Conservation (phyloP, 2,329 filamentous ascomycete species). For the Trichoderma sp. region DNA sequence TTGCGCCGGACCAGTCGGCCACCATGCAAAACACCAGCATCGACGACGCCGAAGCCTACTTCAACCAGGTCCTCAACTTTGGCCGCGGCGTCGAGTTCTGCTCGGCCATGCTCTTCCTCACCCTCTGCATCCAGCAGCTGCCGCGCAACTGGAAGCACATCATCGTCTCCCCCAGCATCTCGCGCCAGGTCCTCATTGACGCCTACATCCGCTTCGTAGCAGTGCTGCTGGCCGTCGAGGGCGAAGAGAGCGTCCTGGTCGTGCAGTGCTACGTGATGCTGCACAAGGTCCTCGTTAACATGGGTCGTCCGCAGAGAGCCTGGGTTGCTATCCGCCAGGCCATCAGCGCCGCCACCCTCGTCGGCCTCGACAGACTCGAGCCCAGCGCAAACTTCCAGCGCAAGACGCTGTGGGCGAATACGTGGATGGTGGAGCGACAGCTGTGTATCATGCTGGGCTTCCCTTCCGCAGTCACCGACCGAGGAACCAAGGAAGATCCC, state of each 20-base stretch:
- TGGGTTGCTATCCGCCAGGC: slow-evolving; percentile 53
- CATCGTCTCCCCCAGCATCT: slow-evolving; percentile 35
- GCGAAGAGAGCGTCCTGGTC: slow-evolving; percentile 50
- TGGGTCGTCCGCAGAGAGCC: slow-evolving; percentile 53
- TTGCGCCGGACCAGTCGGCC: slow-evolving; percentile 3
- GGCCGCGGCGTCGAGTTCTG: slow-evolving; percentile 33
- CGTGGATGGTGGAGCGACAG: slow-evolving; percentile 47
- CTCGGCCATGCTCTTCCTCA: slow-evolving; percentile 44
- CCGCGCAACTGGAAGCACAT: slow-evolving; percentile 32
- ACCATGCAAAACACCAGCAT: slow-evolving; percentile 13
- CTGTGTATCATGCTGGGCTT: slow-evolving; percentile 54
- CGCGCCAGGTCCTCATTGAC: slow-evolving; percentile 43
- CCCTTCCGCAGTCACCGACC: slow-evolving; percentile 39
- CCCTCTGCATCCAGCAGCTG: slow-evolving; percentile 43
- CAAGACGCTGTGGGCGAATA: slow-evolving; percentile 38
- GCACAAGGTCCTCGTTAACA: slow-evolving; percentile 52
- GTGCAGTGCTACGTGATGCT: slow-evolving; percentile 52
- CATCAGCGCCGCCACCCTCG: slow-evolving; percentile 51
- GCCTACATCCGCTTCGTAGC: slow-evolving; percentile 45
- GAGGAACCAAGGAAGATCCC: not conserved
- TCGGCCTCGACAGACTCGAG: slow-evolving; percentile 43
- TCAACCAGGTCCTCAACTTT: slow-evolving; percentile 36
- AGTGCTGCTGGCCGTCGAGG: slow-evolving; percentile 46
- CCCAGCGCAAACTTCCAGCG: slow-evolving; percentile 31
- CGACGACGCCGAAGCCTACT: slow-evolving; percentile 32